Evolutionary conservation across 441 rosid species (phyloP).

Genomic region (Adansonia grandidieri): DNA sequence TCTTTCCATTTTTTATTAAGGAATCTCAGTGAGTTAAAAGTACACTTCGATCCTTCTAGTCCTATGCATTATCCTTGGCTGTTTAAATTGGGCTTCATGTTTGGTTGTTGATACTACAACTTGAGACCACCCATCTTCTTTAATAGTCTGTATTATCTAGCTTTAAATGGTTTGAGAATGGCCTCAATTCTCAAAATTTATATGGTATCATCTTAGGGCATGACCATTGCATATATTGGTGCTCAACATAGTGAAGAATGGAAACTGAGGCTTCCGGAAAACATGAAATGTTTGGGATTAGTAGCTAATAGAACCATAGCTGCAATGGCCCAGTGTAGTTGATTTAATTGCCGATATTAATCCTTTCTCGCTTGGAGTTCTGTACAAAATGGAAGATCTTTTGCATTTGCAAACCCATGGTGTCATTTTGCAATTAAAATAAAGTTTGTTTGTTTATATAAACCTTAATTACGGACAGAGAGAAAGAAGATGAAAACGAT

Average conservation of each 20-base stretch:
- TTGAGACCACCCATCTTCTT: not conserved
- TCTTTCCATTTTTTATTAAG: not conserved
- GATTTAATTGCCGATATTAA: slow-evolving; percentile 4
- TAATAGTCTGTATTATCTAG: slow-evolving; percentile 1
- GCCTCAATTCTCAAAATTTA: slow-evolving; percentile 4
- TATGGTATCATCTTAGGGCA: not conserved
- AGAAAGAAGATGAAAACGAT: not conserved
- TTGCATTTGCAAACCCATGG: slow-evolving; percentile 1
- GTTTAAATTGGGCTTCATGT: not conserved
- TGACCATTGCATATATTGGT: not conserved
- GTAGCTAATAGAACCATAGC: slow-evolving; percentile 1
- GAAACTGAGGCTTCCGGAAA: not conserved
- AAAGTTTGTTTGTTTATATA: slow-evolving; percentile 6
- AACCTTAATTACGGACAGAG: not conserved
- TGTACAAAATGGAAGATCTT: not conserved
- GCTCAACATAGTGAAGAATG: not conserved
- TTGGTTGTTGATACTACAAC: not conserved
- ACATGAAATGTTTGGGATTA: not conserved
- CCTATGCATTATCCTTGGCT: not conserved
- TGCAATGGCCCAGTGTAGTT: not conserved
- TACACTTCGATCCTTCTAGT: not conserved
- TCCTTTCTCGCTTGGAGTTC: not conserved
- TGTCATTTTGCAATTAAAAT: slow-evolving; percentile 10
- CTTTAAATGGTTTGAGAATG: not conserved
- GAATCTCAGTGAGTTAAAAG: not conserved